Base-by-base conservation (phyloP, 345 rosid species). In the Sonneratia alba region DNA sequence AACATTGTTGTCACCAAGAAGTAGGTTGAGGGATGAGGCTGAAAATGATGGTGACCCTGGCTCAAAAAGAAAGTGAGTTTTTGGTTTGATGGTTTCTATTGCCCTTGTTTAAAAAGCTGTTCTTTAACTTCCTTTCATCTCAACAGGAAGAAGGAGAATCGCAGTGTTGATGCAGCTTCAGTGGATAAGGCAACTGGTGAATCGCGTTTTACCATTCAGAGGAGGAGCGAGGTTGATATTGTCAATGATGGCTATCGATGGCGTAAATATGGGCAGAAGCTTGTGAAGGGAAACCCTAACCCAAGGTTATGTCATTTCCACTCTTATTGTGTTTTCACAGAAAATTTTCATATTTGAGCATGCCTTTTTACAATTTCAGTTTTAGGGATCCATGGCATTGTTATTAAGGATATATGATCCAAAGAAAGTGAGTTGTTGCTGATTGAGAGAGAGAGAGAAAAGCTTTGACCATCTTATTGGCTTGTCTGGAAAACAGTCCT, bases 231-330 rank as follows among this genome's bases (percentile, higher is more conserved):
- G 68, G 75, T 72, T 47, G 79, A 76, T 79, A 83, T 87, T 74
- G 93, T 94, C 67, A 90, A 89, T 76, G 98, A 94, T 84, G 97
- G 97, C 45, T 90, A 87, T 72, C 91, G 97, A 36, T 94, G 98
- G 98, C 98, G 97, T 72, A 94, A 94, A 82, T 94, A 94, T 81
- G 99, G 99, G 73, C 99, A 91, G 83, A 94, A 94, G 81, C 71
- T 91, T 73, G 97, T 94, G 70, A 94, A 94, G 85, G 97, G 99
- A 74, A 94, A 89, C 74, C 93, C 96, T 53, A 85, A 94, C 82
- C 99, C 99, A 45, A 91, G 99, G 99, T 89, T 77, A 45, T 12
- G 16, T 27, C 49, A 68, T 65, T 45, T 73, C 34, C 72, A 42
- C 45, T 59, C 27, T 69, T 64, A 56, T 56, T 62, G 51, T 27